phyloP scores from a whole-genome alignment of 345 rosid species.

The rapeseed (Brassica napus) region Da-Ae NC_063438.1:28933001-28933500 shows the following conservation, averaged over 20 bases:
- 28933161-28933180: constrained; percentile 17
- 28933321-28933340: constrained; percentile 5
- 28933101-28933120: constrained; percentile 35
- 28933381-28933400: not conserved
- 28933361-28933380: constrained; percentile 30
- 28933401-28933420: constrained; percentile 26
- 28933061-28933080: not conserved
- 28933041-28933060: constrained; percentile 7
- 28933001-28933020: constrained; percentile 28
- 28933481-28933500: constrained; percentile 15
- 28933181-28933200: not conserved
- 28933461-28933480: constrained; percentile 39
- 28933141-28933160: not conserved
- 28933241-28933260: constrained; percentile 9
- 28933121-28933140: constrained; percentile 32
- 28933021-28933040: constrained; percentile 19
- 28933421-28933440: constrained; percentile 24
- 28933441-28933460: constrained; percentile 15
- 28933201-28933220: constrained; percentile 11
- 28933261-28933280: not conserved
- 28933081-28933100: not conserved
- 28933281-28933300: constrained; percentile 15
- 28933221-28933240: not conserved
- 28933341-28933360: constrained; percentile 11
- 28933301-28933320: constrained; percentile 15